Percentiles rank a stretch among this genome's conserved stretches.
Evolutionary conservation across 805 yeast species (phyloP).

Genomic region (Kluyveromyces wickerhamii): DNA sequence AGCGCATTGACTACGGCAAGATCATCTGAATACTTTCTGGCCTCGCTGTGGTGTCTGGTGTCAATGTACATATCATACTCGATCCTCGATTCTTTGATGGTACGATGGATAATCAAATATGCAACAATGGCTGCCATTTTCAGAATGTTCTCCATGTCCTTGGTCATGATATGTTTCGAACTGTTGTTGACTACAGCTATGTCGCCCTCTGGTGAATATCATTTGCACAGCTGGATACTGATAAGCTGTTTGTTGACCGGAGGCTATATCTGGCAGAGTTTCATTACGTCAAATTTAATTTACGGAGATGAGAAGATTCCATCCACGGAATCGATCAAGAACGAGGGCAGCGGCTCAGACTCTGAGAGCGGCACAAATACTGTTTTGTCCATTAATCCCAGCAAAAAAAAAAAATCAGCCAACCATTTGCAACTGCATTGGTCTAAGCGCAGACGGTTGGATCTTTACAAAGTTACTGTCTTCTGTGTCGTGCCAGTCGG

Average conservation of each 20-base stretch:
- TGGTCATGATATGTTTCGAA: constrained; percentile 62
- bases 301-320: constrained; percentile 22
- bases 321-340: constrained; percentile 5
- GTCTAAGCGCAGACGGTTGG: constrained; percentile 50
- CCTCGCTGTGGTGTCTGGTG: constrained; percentile 90
- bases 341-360: neutral
- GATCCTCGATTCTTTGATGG: constrained; percentile 81
- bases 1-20: constrained; percentile 47
- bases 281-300: constrained; percentile 70
- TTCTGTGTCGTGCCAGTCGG: constrained; percentile 99
- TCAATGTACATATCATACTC: constrained; percentile 78
- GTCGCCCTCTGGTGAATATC: constrained; percentile 63
- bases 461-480: constrained; percentile 80
- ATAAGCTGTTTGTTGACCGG: constrained; percentile 79
- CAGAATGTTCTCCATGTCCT: constrained; percentile 75
- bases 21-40: constrained; percentile 68
- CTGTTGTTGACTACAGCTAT: constrained; percentile 59
- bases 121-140: constrained; percentile 83
- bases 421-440: constrained; percentile 4
- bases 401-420: neutral
- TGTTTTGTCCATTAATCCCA: neutral
- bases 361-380: neutral
- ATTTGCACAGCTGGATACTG: constrained; percentile 84
- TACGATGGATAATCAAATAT: constrained; percentile 89
- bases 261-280: constrained; percentile 77